A percentile compares a stretch with the other conserved stretches of the same genome.
phyloP scores from a whole-genome alignment of 768 basidiomycete genomes.

The Postia placenta region DNA sequence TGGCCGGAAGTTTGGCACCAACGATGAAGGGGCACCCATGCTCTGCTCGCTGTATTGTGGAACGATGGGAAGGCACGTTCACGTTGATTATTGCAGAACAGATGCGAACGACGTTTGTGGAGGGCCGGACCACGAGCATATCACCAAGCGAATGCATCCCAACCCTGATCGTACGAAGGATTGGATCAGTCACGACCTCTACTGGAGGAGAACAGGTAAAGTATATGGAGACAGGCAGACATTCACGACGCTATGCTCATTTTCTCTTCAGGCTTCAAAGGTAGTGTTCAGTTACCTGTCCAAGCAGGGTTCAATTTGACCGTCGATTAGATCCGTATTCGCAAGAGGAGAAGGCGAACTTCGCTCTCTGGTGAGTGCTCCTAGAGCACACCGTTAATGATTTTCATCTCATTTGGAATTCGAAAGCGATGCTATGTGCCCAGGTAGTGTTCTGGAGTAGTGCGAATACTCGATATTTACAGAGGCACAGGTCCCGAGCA shows the following conservation, averaged over 20 bases:
- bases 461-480: neutral
- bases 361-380: conserved; percentile 43
- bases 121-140: conserved; percentile 41
- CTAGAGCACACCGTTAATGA: no score
- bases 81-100: conserved; percentile 51
- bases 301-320: no score
- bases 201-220: conserved; percentile 55
- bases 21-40: conserved; percentile 57
- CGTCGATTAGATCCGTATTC: conserved; percentile 56
- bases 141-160: conserved; percentile 36
- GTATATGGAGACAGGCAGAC: neutral
- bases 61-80: conserved; percentile 49
- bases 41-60: conserved; percentile 54
- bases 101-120: conserved; percentile 31
- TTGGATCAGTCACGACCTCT: conserved; percentile 44
- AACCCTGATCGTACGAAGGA: conserved; percentile 45
- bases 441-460: conserved; percentile 27
- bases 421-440: conserved; percentile 44
- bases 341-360: conserved; percentile 47
- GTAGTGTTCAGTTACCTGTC: conserved; percentile 17
- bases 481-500: conserved; percentile 44
- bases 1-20: conserved; percentile 46
- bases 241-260: neutral
- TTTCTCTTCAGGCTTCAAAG: conserved; percentile 43
- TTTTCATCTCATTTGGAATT: neutral